phyloP scores from a whole-genome alignment of 2,329 filamentous ascomycete genomes.

The Parafenestella ontariensis region DNA sequence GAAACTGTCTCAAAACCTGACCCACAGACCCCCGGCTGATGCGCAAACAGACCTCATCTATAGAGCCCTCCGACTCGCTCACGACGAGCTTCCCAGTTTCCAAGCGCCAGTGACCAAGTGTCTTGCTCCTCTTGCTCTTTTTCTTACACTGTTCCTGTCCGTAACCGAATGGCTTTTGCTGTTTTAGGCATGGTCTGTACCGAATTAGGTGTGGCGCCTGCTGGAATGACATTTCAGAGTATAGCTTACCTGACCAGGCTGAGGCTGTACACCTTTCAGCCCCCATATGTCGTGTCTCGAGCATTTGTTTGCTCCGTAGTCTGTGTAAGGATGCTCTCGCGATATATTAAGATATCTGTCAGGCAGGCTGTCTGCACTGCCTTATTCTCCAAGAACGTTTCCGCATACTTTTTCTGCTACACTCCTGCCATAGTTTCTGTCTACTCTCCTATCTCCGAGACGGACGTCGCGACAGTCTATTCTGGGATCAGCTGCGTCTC shows the following conservation, averaged over 20 bases:
- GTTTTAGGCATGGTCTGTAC: conserved; percentile 11
- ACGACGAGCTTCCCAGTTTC: background rate
- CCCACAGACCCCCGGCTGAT: background rate
- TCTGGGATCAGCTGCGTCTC: background rate
- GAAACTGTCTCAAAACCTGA: conserved; percentile 2
- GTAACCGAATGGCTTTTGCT: conserved; percentile 10
- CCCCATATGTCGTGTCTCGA: conserved; percentile 20
- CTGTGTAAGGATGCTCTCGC: conserved; percentile 8
- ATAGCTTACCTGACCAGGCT: conserved; percentile 16
- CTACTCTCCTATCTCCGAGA: background rate
- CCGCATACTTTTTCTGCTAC: background rate
- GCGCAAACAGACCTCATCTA: background rate
- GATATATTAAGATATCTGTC: conserved; percentile 5
- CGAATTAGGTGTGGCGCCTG: conserved; percentile 10
- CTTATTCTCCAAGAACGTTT: conserved; percentile 2
- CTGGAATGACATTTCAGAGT: conserved; percentile 7
- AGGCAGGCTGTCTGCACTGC: conserved; percentile 8
- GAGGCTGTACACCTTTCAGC: conserved; percentile 14
- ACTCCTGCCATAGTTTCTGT: background rate
- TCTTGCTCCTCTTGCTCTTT: conserved; percentile 8
- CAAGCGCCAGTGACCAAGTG: conserved; percentile 7
- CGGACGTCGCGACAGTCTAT: conserved; percentile 5
- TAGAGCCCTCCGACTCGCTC: conserved; percentile 4
- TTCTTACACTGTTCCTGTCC: conserved; percentile 5
- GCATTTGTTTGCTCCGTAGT: conserved; percentile 12